Base-by-base conservation (phyloP, 257 asterid genomes). In the Cordia subcordata region DNA sequence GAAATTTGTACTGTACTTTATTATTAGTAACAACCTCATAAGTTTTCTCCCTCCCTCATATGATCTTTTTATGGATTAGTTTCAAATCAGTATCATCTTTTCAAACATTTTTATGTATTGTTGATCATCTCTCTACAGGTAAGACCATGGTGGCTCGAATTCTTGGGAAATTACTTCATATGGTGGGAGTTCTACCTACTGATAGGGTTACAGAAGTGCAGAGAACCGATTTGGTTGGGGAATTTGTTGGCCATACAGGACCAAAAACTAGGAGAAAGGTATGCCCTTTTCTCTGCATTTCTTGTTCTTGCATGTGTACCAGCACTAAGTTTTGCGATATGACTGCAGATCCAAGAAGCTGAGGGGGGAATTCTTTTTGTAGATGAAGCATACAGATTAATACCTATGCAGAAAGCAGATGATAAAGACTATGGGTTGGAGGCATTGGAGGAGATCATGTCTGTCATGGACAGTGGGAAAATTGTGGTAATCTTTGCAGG, bases 361-460 rank as follows among this genome's bases (percentile, higher is more conserved):
- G 91, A 85, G 71, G 98, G 96, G 14, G 98, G 98, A 18, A 85
- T 92, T 80, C 79, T 92, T 53, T 88, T 92, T 56, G 93, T 92
- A 40, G 98, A 92, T 63, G 99, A 92, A 68, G 99, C 99, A n/a
- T 88, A 92, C 65, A 81, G 95, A 51, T 74, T 88, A 57, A 81
- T 86, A 69, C 96, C 96, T 14, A 79, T 83, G 92, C 94, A 85
- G 76, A 84, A 81, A 61, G 68, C 94, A 1, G 96, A 83, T 60
- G 88, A 81, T 50, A 84, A 76, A 65, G 98, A 91, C 69, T 91
- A 73, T 37, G 98, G 96, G 51, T 58, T 84, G 67, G 98, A 91
- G 77, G 98, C 98, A 38, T 60, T 88, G 61, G 96, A 88, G 63
- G 98, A 88, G 81, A 86, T 92, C 65, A 92, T 92, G 96, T 92